Base-by-base conservation (phyloP, 495 filamentous ascomycete genomes). In the Penicillium verhagenii region DNA sequence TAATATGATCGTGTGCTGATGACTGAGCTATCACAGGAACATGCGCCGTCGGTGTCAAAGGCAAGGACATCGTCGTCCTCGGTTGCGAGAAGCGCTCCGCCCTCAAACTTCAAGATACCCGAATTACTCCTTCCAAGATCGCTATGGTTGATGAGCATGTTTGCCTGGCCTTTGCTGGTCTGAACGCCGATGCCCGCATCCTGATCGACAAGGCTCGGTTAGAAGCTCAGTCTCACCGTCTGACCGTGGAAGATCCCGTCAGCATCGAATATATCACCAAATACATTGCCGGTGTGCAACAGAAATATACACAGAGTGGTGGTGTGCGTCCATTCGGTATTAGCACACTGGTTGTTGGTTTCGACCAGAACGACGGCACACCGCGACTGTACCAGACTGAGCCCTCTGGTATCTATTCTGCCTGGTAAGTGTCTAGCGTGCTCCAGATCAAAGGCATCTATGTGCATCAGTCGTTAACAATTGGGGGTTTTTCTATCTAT, bases 211-310 rank as follows among this genome's bases (percentile, higher is more conserved):
- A 96, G 77, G 95, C 94, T 33, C 85, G 95, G 56, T 74, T 98
- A 73, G 94, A 98, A 70, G 94, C 94, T 51, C 94, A 98, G 77
- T 95, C 90, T 49, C 94, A 98, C 78, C 89, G 94, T 44, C 79
- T 98, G 62, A 97, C 94, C n/a, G 91, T 98, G 46, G 94, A 97
- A 72, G 94, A 98, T 72, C 92, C 94, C 50, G 90, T 95, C 52
- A 91, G 87, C 35, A 96, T 98, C 69, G 94, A 98, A 77, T 98
- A 98, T 79, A 97, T 98, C 66, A 97, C 94, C 52, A 97, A 97
- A 77, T 96, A 97, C 70, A 87, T 97, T 51, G 94, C 94, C 38
- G 88, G 93, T 38, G 95, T 97, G 58, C 94, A 98, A 78, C 94
- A 98, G 79, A 82, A 90, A 68, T 98, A 98, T 77, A 98, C 94